phyloP scores from a whole-genome alignment of 345 rosid genomes.

The Camelina laxa region DNA sequence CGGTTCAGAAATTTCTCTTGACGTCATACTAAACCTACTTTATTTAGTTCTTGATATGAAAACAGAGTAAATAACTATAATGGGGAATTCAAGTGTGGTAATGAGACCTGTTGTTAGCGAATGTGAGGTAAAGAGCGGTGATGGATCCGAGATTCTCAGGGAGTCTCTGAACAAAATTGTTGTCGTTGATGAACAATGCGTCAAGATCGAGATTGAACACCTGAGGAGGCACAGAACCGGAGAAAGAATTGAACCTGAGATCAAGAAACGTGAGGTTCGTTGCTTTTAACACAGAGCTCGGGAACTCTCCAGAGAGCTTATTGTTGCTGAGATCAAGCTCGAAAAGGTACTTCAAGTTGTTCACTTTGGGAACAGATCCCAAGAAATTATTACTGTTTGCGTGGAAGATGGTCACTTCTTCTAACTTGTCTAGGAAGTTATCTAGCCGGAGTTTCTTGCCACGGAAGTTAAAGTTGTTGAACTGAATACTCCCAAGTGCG shows the following conservation, averaged over 20 bases:
- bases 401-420: conserved; percentile 78
- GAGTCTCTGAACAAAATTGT: conserved; percentile 55
- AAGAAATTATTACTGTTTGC: conserved; percentile 80
- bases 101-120: conserved; percentile 70
- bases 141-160: conserved; percentile 62
- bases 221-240: conserved; percentile 75
- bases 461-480: conserved; percentile 72
- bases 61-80: background rate
- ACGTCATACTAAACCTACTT: conserved; percentile 5
- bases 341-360: conserved; percentile 68
- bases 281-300: conserved; percentile 61
- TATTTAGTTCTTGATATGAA: background rate
- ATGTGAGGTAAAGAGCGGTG: conserved; percentile 62
- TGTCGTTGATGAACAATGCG: conserved; percentile 74
- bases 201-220: conserved; percentile 66
- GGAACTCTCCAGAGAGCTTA: conserved; percentile 73
- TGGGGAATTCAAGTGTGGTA: background rate
- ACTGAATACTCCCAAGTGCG: conserved; percentile 76
- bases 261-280: conserved; percentile 63
- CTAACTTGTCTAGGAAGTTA: conserved; percentile 72
- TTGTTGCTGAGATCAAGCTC: conserved; percentile 91
- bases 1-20: background rate
- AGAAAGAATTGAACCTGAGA: conserved; percentile 69
- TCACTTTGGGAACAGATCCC: conserved; percentile 59
- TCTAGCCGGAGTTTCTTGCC: conserved; percentile 63